A percentile compares a stretch with the other conserved stretches of the same genome.
Evolutionary conservation across 1,284 basidiomycete genomes (phyloP).

Genomic region (Leucoagaricus sp.): DNA sequence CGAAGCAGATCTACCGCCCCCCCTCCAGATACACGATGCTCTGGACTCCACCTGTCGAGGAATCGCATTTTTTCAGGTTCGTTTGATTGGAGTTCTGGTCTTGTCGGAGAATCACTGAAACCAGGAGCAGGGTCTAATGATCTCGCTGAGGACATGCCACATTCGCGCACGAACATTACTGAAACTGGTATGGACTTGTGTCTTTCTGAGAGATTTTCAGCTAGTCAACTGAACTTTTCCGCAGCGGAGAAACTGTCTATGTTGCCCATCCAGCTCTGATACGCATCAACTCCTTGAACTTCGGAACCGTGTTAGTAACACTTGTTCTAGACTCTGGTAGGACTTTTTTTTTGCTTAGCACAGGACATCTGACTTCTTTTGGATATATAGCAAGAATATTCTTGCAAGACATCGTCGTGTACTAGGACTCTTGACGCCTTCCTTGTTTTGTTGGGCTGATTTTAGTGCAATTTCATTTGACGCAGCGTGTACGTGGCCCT

Average conservation of each 20-base stretch:
- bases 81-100: neutral
- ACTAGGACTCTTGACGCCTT: neutral
- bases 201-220: neutral
- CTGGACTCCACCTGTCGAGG: constrained; percentile 4
- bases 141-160: neutral
- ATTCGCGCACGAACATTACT: constrained; percentile 3
- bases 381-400: neutral
- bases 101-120: neutral
- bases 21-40: constrained; percentile 12
- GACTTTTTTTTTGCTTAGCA: neutral
- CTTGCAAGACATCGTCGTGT: neutral
- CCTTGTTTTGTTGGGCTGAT: neutral
- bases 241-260: neutral
- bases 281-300: neutral
- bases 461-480: constrained; percentile 6
- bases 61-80: constrained; percentile 12
- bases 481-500: neutral
- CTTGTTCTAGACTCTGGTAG: constrained; percentile 6
- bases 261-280: neutral
- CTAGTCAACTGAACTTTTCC: neutral
- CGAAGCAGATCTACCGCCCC: constrained; percentile 17
- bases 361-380: neutral
- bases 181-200: neutral
- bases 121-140: neutral
- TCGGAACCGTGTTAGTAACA: neutral